phyloP scores from a whole-genome alignment of 352 stramenopile genomes.

The Thraustochytrium aureum region DNA sequence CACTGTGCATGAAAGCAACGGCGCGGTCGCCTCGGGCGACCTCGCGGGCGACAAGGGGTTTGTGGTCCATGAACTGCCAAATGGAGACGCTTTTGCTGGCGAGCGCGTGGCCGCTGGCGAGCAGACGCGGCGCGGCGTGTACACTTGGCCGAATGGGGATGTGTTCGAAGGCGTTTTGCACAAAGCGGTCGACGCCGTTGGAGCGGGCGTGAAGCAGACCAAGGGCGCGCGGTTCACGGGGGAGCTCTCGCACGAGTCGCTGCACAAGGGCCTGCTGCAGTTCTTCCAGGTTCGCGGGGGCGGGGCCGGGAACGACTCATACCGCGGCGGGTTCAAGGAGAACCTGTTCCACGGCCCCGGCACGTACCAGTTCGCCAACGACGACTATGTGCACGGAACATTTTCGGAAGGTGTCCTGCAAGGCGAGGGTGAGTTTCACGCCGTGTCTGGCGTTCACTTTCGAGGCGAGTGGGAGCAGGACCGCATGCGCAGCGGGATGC shows the following conservation, averaged over 20 bases:
- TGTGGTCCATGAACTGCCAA: background rate
- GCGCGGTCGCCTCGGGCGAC: background rate
- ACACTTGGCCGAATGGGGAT: slow-evolving; percentile 35
- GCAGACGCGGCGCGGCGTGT: background rate
- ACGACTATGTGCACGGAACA: slow-evolving; percentile 22
- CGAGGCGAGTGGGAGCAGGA: slow-evolving; percentile 34
- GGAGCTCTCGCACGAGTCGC: slow-evolving; percentile 13
- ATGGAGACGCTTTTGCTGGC: background rate
- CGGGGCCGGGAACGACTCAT: background rate
- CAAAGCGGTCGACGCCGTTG: background rate
- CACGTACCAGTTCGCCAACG: slow-evolving; percentile 43
- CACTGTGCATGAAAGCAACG: background rate
- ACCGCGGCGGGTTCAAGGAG: slow-evolving; percentile 28
- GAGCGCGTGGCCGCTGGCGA: background rate
- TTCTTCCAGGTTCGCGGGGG: slow-evolving; percentile 15
- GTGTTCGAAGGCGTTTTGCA: slow-evolving; percentile 43
- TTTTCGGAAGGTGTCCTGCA: slow-evolving; percentile 22
- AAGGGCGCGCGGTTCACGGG: slow-evolving; percentile 44
- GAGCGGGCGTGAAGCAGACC: slow-evolving; percentile 36
- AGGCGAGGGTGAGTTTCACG: slow-evolving; percentile 20
- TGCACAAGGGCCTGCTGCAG: slow-evolving; percentile 9
- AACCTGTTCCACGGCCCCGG: slow-evolving; percentile 32
- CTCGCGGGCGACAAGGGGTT: background rate
- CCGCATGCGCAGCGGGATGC: background rate
- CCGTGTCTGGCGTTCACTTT: slow-evolving; percentile 23